Evolutionary conservation across 306 rosid genomes (phyloP).

Genomic region (Begonia loranthoides): DNA sequence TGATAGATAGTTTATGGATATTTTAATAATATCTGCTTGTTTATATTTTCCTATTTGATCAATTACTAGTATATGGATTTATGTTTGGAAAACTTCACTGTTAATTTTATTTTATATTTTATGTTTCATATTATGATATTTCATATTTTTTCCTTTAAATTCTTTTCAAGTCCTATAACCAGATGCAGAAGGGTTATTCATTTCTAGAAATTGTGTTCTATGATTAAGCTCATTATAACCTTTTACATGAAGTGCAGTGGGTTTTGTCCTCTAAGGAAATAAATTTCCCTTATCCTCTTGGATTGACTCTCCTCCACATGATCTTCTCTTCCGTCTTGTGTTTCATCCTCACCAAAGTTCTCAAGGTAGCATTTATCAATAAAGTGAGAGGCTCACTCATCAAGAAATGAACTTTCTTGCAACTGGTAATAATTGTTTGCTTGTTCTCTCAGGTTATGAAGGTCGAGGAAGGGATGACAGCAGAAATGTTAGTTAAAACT

Average conservation of each 20-base stretch:
- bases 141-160: no score
- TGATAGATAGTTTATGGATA: no score
- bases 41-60: no score
- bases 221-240: constrained; percentile 18
- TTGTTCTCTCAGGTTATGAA: constrained; percentile 61
- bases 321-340: constrained; percentile 89
- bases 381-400: constrained; percentile 5
- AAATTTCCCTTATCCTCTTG: constrained; percentile 95
- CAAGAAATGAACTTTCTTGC: constrained; percentile 3
- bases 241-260: constrained; percentile 50
- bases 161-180: no score
- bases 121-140: not conserved
- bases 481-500: constrained; percentile 76
- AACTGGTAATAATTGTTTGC: constrained; percentile 2
- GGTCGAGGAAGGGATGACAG: constrained; percentile 95
- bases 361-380: constrained; percentile 41
- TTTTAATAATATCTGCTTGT: no score
- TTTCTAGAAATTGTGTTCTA: not conserved
- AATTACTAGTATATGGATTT: no score
- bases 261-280: constrained; percentile 94
- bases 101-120: not conserved
- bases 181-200: not conserved
- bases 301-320: constrained; percentile 95
- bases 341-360: constrained; percentile 65
- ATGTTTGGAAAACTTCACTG: not conserved